Evolutionary conservation across 83 land plant genomes (phyloP).

Genomic region (Larix sibirica): DNA sequence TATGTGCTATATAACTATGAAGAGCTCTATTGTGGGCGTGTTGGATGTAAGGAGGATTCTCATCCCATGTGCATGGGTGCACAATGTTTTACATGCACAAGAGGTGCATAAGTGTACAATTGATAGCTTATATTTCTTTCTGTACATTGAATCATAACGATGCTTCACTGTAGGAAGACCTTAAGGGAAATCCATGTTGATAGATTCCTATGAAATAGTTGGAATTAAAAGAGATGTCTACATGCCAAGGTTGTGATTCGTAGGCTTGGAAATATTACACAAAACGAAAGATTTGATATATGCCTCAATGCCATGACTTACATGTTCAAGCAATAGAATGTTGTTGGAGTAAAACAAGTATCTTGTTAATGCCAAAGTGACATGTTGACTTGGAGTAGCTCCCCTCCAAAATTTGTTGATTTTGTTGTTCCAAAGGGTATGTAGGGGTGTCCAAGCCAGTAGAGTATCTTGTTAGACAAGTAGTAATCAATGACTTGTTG

Average conservation of each 20-base stretch:
- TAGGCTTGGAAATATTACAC: neutral
- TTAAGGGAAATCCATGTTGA: neutral
- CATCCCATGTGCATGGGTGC: neutral
- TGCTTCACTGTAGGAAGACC: neutral
- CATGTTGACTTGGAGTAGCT: no score
- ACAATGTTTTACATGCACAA: neutral
- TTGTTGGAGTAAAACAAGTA: no score
- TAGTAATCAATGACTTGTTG: no score
- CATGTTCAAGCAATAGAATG: no score
- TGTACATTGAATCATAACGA: neutral
- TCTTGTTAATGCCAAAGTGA: no score
- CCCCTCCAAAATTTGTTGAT: no score
- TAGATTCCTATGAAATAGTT: neutral
- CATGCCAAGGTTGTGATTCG: neutral
- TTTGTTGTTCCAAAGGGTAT: no score
- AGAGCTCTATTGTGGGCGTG: neutral
- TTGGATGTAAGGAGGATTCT: neutral
- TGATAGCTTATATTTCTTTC: neutral
- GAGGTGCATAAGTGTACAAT: neutral
- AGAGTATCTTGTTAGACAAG: no score
- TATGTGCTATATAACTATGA: neutral
- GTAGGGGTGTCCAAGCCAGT: no score
- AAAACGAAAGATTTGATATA: neutral
- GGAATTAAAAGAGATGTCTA: neutral
- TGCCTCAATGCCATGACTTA: no score